These are phyloP conservation scores for Podospora pseudoanserina DNA, from an alignment of 495 filamentous ascomycete species.

Conservation along the genomic window DNA sequence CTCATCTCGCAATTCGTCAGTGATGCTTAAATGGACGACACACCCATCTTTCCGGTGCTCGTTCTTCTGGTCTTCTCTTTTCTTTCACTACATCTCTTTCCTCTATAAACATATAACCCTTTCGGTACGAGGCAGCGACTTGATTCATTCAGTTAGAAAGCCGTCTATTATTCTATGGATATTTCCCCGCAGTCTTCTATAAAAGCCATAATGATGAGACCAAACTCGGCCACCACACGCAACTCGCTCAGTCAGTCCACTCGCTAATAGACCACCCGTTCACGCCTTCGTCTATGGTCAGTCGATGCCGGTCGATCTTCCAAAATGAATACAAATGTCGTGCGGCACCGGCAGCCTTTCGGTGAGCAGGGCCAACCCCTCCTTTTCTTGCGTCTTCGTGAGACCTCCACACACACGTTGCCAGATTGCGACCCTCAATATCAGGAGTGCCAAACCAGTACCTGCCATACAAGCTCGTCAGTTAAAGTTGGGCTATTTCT, in stretches of 20 bases:
- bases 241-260: constrained; percentile 42
- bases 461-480: constrained; percentile 33
- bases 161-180: constrained; percentile 15
- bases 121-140: background rate
- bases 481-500: background rate
- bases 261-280: constrained; percentile 56
- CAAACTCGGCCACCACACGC: background rate
- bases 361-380: constrained; percentile 57
- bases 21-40: constrained; percentile 29
- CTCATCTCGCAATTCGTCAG: constrained; percentile 12
- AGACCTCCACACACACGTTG: constrained; percentile 74
- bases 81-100: background rate
- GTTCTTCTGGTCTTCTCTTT: background rate
- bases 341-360: constrained; percentile 49
- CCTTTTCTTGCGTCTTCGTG: constrained; percentile 66
- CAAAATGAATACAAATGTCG: constrained; percentile 53
- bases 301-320: constrained; percentile 60
- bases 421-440: constrained; percentile 61
- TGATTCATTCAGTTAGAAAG: background rate
- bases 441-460: constrained; percentile 79
- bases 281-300: constrained; percentile 56
- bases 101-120: background rate
- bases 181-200: constrained; percentile 7
- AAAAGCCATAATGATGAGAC: background rate
- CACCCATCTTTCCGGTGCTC: constrained; percentile 10